Evolutionary conservation across 345 rosid genomes (phyloP).

Genomic region (Rhodamnia argentea): DNA sequence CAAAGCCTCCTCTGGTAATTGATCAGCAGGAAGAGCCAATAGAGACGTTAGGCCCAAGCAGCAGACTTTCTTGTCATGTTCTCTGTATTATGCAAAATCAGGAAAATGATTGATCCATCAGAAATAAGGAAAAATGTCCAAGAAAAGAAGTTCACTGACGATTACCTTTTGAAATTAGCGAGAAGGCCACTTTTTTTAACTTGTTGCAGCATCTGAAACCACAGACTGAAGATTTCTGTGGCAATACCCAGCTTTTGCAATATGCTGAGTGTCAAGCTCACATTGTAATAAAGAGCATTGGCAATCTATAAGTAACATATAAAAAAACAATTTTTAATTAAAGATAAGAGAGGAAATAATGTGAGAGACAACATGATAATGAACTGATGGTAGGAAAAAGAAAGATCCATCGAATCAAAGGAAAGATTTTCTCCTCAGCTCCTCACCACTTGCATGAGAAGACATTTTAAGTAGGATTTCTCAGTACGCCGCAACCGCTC

Average conservation of each 20-base stretch:
- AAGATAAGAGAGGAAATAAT: background rate
- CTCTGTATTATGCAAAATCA: conserved; percentile 41
- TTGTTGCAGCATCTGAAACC: conserved; percentile 98
- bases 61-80: conserved; percentile 94
- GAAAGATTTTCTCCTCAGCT: background rate
- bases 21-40: conserved; percentile 76
- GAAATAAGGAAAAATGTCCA: background rate
- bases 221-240: conserved; percentile 63
- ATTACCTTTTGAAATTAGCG: conserved; percentile 79
- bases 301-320: conserved; percentile 56
- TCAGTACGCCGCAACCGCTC: conserved; percentile 76
- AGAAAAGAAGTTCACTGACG: background rate
- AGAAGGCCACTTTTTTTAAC: conserved; percentile 71
- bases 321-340: background rate
- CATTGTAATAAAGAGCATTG: conserved; percentile 83
- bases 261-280: conserved; percentile 65
- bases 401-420: background rate
- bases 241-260: conserved; percentile 78
- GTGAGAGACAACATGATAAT: background rate
- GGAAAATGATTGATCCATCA: background rate
- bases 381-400: background rate
- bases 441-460: conserved; percentile 95
- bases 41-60: conserved; percentile 91
- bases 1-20: conserved; percentile 80
- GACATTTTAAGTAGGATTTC: conserved; percentile 78